Evolutionary conservation across 306 rosid species (phyloP).

Genomic region (Casuarina equisetifolia): DNA sequence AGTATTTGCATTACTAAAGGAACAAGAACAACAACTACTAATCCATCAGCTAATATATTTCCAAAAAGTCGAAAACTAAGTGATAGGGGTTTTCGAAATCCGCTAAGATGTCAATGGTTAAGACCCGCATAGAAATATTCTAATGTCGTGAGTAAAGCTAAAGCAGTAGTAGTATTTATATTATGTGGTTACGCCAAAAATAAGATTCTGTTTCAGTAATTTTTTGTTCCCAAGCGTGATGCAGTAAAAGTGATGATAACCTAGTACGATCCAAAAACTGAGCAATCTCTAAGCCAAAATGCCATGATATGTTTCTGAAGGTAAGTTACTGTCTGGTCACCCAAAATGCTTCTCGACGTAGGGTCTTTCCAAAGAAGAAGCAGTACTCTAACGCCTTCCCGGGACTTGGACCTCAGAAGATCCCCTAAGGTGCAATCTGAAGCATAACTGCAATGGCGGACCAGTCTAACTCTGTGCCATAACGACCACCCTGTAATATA

Average conservation of each 20-base stretch:
- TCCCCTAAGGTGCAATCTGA: conserved; percentile 63
- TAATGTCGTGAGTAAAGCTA: neutral
- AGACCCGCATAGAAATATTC: conserved; percentile 6
- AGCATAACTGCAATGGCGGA: conserved; percentile 56
- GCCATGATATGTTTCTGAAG: conserved; percentile 11
- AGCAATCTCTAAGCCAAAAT: conserved; percentile 8
- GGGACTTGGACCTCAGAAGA: conserved; percentile 79
- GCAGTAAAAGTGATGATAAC: neutral
- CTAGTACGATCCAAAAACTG: neutral
- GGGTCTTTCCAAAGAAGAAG: conserved; percentile 99
- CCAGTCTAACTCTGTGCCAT: conserved; percentile 81
- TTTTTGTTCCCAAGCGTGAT: neutral
- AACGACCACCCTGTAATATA: conserved; percentile 98
- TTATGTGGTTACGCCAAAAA: conserved; percentile 5
- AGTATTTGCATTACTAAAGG: conserved; percentile 2
- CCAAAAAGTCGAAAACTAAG: conserved; percentile 10
- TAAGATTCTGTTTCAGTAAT: neutral
- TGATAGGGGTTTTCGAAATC: too few relatives aligned
- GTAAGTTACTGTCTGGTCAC: conserved; percentile 61
- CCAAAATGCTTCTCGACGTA: conserved; percentile 87
- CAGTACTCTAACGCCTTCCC: conserved; percentile 95
- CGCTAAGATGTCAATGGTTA: too few relatives aligned
- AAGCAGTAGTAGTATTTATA: too few relatives aligned
- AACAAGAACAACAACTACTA: too few relatives aligned
- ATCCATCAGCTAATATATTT: too few relatives aligned